A percentile compares a stretch with the other conserved stretches of the same genome.
Evolutionary conservation across 768 basidiomycete species (phyloP).

Genomic region (Trametes cubensis): DNA sequence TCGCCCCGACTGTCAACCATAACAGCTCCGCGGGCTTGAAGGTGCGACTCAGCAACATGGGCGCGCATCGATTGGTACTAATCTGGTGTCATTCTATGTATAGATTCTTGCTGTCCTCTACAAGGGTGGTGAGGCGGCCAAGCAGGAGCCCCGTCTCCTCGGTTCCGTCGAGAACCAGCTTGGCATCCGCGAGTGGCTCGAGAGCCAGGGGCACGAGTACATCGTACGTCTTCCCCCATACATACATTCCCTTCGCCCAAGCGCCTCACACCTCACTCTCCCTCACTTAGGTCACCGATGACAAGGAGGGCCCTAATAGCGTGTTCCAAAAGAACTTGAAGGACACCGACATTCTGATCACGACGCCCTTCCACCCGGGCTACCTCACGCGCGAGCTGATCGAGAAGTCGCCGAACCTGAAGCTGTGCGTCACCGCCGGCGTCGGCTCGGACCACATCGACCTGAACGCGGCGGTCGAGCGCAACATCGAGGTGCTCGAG

Average conservation of each 20-base stretch:
- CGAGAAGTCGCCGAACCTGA: constrained; percentile 84
- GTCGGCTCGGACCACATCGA: constrained; percentile 92
- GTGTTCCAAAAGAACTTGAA: constrained; percentile 82
- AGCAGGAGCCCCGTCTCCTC: constrained; percentile 71
- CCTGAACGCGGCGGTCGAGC: constrained; percentile 83
- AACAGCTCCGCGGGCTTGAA: constrained; percentile 17
- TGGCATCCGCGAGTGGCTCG: constrained; percentile 71
- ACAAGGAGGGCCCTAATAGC: constrained; percentile 82
- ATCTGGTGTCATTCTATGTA: neutral
- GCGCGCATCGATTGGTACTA: neutral
- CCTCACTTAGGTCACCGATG: constrained; percentile 67
- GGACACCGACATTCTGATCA: constrained; percentile 79
- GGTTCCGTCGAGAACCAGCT: constrained; percentile 87
- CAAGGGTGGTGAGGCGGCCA: constrained; percentile 65
- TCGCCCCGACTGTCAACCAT: constrained; percentile 20
- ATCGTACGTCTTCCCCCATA: constrained; percentile 47
- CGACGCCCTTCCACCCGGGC: constrained; percentile 86
- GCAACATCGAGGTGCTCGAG: constrained; percentile 64
- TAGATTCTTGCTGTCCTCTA: constrained; percentile 78
- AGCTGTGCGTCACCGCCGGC: constrained; percentile 87
- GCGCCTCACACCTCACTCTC: neutral
- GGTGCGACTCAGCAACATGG: neutral
- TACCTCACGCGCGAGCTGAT: constrained; percentile 77
- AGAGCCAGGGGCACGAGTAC: constrained; percentile 73
- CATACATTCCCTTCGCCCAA: neutral